A percentile compares a stretch with the other conserved stretches of the same genome.
phyloP scores from a whole-genome alignment of 352 stramenopile genomes.

The Globisporangium iwayamae region DNA sequence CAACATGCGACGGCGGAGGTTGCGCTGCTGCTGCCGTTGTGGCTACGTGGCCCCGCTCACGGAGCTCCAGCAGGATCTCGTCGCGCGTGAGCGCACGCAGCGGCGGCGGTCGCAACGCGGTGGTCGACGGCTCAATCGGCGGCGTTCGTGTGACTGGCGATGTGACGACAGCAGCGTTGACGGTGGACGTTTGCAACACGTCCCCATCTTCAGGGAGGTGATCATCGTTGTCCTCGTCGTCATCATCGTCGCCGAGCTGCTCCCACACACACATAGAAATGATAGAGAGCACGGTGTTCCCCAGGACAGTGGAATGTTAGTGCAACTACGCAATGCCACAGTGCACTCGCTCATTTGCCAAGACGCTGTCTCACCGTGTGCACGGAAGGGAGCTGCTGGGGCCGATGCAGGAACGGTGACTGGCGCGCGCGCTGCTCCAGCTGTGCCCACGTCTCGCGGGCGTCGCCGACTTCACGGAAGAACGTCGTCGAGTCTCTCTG shows the following conservation, averaged over 20 bases:
- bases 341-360: background rate
- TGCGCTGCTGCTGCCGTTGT: background rate
- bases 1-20: background rate
- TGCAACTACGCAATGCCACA: background rate
- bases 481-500: slow-evolving; percentile 20
- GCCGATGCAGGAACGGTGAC: slow-evolving; percentile 43
- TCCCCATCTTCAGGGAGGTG: background rate
- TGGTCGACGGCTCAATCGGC: background rate
- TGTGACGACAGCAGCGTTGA: background rate
- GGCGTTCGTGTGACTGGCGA: background rate
- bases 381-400: slow-evolving; percentile 49
- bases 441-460: slow-evolving; percentile 57
- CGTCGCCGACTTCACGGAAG: slow-evolving; percentile 36
- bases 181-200: slow-evolving; percentile 1
- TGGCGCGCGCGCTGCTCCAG: slow-evolving; percentile 51
- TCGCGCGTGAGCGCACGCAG: slow-evolving; percentile 44
- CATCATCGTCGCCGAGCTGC: slow-evolving; percentile 17
- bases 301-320: slow-evolving; percentile 4
- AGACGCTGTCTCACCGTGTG: slow-evolving; percentile 13
- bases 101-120: slow-evolving; percentile 9
- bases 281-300: background rate
- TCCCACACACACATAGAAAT: background rate
- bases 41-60: background rate
- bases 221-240: slow-evolving; percentile 7
- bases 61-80: slow-evolving; percentile 54